phyloP scores from a whole-genome alignment of 1,284 basidiomycete species.

The Xerocomus tenax region DNA sequence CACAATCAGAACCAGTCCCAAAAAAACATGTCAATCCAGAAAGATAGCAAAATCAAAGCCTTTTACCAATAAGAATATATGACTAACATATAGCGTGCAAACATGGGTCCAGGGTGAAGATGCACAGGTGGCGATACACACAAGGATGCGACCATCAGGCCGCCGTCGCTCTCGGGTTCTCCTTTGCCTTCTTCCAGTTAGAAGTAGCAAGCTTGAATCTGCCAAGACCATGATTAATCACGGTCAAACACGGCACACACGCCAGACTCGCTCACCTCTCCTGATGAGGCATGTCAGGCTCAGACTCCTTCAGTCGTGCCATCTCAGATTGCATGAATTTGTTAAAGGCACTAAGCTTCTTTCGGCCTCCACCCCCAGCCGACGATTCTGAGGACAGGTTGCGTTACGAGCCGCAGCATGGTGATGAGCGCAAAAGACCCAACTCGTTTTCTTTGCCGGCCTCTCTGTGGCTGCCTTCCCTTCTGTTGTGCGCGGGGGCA shows the following conservation, averaged over 20 bases:
- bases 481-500: conserved; percentile 28
- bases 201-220: conserved; percentile 68
- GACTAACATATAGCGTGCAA: conserved; percentile 14
- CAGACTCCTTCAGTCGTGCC: conserved; percentile 61
- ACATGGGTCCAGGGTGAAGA: conserved; percentile 11
- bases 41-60: conserved; percentile 16
- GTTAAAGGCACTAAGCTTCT: conserved; percentile 63
- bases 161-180: conserved; percentile 46
- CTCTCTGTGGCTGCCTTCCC: conserved; percentile 28
- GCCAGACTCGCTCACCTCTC: conserved; percentile 47
- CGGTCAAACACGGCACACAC: conserved; percentile 3
- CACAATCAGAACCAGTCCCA: neutral
- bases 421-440: conserved; percentile 4
- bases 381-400: conserved; percentile 32
- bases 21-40: conserved; percentile 4
- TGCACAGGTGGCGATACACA: conserved; percentile 1
- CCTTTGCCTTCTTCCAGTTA: conserved; percentile 69
- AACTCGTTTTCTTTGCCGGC: conserved; percentile 31
- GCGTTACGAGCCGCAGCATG: conserved; percentile 6
- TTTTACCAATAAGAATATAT: conserved; percentile 32
- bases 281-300: conserved; percentile 61
- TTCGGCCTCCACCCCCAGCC: conserved; percentile 36
- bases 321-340: conserved; percentile 75
- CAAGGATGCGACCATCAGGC: conserved; percentile 14
- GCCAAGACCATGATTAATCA: conserved; percentile 3